Evolutionary conservation across 345 rosid genomes (phyloP).

Genomic region (Boechera divaricarpa): DNA sequence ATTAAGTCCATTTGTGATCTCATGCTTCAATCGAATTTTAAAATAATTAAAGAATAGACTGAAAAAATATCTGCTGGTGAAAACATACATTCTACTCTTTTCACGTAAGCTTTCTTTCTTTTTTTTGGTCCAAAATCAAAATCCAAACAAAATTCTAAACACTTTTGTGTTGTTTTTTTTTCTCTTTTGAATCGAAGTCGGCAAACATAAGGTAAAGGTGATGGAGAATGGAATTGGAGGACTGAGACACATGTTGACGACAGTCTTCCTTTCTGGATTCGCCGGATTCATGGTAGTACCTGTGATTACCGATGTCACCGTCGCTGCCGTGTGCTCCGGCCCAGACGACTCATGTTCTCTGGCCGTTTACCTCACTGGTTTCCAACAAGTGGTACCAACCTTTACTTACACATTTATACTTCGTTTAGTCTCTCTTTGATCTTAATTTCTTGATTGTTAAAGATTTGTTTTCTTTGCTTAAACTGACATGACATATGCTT

Average conservation of each 20-base stretch:
- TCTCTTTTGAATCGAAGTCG: not conserved
- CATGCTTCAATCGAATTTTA: not conserved
- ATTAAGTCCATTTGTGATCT: not conserved
- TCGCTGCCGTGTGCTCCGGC: conserved; percentile 77
- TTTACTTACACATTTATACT: not conserved
- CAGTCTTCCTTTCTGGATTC: conserved; percentile 61
- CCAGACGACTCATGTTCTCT: conserved; percentile 75
- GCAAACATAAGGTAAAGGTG: not conserved
- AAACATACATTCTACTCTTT: not conserved
- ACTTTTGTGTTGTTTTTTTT: not conserved
- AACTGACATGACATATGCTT: not conserved
- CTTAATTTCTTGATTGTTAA: conserved; percentile 9
- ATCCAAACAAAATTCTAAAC: not conserved
- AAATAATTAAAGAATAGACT: not conserved
- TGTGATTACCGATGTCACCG: conserved; percentile 82
- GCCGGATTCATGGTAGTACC: conserved; percentile 61
- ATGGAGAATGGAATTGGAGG: conserved; percentile 42
- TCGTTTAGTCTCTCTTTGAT: not conserved
- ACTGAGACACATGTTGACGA: conserved; percentile 61
- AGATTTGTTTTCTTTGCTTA: not conserved
- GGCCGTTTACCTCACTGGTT: conserved; percentile 86
- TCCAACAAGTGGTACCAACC: conserved; percentile 77
- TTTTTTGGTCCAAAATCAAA: not conserved
- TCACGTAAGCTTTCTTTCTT: not conserved
- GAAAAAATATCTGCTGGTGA: conserved; percentile 13